Percentiles rank a stretch among this genome's conserved stretches.
These are phyloP conservation scores for Aschersonia sp. DNA, from an alignment of 2,329 filamentous ascomycete species.

Conservation along the genomic window DNA sequence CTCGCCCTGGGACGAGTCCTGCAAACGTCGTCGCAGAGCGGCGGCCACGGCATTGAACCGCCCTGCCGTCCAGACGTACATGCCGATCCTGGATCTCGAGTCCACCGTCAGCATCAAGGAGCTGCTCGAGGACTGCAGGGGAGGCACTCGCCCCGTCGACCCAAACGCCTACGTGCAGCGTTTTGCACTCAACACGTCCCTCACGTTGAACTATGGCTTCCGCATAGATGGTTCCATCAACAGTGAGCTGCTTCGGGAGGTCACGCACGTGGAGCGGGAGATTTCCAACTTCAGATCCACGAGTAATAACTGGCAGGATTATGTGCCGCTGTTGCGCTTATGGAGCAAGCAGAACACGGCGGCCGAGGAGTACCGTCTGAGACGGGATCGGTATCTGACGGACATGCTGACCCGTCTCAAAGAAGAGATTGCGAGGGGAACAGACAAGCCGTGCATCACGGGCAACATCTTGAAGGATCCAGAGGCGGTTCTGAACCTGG, in stretches of 20 bases:
- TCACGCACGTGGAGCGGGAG: conserved; percentile 59
- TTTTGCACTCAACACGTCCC: conserved; percentile 61
- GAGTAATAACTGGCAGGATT: conserved; percentile 75
- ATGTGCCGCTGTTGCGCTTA: conserved; percentile 59
- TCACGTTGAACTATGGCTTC: conserved; percentile 68
- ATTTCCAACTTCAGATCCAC: conserved; percentile 66
- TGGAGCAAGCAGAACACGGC: conserved; percentile 45
- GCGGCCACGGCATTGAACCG: conserved; percentile 67
- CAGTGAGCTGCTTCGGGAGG: conserved; percentile 54
- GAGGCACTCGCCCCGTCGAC: conserved; percentile 50
- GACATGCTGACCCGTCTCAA: conserved; percentile 48
- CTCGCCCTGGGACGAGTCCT: conserved; percentile 71
- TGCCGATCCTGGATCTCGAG: conserved; percentile 72
- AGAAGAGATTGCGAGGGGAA: conserved; percentile 21
- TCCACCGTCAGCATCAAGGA: conserved; percentile 58
- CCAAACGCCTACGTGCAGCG: conserved; percentile 61
- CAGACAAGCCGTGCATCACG: conserved; percentile 25
- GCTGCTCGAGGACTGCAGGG: conserved; percentile 47
- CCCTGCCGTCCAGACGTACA: conserved; percentile 62
- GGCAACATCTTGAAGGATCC: conserved; percentile 40
- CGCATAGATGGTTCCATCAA: conserved; percentile 59
- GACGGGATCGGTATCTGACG: conserved; percentile 52
- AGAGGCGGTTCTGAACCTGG: conserved; percentile 24
- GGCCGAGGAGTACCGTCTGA: conserved; percentile 49
- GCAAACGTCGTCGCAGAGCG: conserved; percentile 62